phyloP scores from a whole-genome alignment of 2,329 filamentous ascomycete genomes.

The Aureobasidium sp. region DNA sequence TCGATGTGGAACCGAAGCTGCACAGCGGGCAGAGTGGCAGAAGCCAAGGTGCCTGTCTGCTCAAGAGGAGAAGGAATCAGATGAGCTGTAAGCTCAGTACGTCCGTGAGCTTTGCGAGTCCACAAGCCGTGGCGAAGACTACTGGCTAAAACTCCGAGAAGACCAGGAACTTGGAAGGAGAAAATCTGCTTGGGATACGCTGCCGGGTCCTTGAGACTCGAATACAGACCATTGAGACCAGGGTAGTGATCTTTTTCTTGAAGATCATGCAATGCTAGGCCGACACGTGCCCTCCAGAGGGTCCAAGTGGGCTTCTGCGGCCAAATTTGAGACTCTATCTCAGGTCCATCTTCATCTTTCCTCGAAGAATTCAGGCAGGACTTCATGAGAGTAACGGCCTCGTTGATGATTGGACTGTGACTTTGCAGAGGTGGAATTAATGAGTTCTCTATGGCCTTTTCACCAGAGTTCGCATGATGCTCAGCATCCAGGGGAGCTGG shows the following conservation, averaged over 20 bases:
- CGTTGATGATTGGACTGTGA: not conserved
- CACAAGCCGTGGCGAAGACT: not conserved
- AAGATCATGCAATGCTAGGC: not conserved
- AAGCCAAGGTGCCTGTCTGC: not conserved
- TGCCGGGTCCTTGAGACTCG: not conserved
- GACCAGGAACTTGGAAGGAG: not conserved
- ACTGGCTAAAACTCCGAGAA: not conserved
- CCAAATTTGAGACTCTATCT: not conserved
- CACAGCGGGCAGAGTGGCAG: not conserved
- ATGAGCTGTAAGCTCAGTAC: conserved; percentile 4
- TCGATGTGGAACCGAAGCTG: conserved; percentile 9
- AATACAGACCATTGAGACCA: not conserved
- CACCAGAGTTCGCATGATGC: not conserved
- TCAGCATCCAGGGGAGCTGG: not conserved
- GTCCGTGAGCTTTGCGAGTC: not conserved
- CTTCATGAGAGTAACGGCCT: not conserved
- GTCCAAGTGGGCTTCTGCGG: not conserved
- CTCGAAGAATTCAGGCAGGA: not conserved
- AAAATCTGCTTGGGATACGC: not conserved
- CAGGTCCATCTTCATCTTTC: not conserved
- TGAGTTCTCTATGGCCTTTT: not conserved
- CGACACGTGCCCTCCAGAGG: not conserved
- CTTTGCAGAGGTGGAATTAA: not conserved
- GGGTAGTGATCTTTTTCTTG: not conserved
- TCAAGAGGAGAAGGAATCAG: conserved; percentile 15